A percentile compares a stretch with the other conserved stretches of the same genome.
phyloP scores from a whole-genome alignment of 768 basidiomycete genomes.

The Amanita jacksonii region DNA sequence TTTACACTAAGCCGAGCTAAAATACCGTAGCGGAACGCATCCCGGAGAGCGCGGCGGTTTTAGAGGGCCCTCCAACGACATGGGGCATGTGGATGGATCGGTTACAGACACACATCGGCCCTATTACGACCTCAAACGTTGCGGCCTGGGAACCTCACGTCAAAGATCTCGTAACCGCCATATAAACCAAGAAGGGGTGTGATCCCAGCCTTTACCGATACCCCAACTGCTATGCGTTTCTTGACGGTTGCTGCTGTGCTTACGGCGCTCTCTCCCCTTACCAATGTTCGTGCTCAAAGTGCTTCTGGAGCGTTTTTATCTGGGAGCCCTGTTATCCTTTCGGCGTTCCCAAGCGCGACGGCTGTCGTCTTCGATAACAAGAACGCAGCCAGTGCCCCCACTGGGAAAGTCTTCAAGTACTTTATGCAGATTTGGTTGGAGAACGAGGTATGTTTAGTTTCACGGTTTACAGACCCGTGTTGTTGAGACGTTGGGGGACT shows the following conservation, averaged over 20 bases:
- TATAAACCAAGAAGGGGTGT: no score
- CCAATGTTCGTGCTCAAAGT: not conserved
- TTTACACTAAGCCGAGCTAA: no score
- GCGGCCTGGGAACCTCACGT: no score
- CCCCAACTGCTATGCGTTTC: not conserved
- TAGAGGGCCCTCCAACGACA: no score
- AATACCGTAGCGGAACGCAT: no score
- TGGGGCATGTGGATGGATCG: no score
- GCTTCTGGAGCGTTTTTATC: not conserved
- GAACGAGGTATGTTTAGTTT: slow-evolving; percentile 24
- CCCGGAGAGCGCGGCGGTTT: no score
- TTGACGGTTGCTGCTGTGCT: not conserved
- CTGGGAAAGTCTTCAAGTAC: slow-evolving; percentile 21
- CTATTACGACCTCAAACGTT: no score
- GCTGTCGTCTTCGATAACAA: not conserved
- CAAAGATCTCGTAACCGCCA: no score
- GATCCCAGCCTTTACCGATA: no score
- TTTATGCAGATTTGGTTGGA: slow-evolving; percentile 46
- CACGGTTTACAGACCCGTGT: slow-evolving; percentile 15
- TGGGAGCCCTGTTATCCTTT: not conserved
- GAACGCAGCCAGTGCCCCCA: not conserved
- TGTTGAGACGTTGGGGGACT: slow-evolving; percentile 5
- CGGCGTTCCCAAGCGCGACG: not conserved
- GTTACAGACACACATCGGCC: no score
- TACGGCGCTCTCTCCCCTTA: not conserved